These are phyloP conservation scores for Globisporangium radiosum DNA, from an alignment of 352 stramenopile species.

Conservation along the genomic window DNA sequence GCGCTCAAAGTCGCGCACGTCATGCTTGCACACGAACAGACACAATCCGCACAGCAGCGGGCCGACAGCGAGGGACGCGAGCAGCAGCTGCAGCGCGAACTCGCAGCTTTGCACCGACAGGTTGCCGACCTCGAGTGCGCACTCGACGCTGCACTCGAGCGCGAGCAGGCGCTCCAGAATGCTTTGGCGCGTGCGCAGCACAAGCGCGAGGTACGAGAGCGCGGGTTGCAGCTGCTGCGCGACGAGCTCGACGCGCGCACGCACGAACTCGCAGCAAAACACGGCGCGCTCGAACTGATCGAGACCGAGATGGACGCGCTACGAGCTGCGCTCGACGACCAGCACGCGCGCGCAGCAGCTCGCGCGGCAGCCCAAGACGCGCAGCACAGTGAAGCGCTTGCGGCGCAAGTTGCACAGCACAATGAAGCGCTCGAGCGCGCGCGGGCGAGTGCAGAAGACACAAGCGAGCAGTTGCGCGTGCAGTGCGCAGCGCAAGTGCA, in stretches of 20 bases:
- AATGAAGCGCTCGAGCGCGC: slow-evolving; percentile 33
- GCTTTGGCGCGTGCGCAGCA: slow-evolving; percentile 21
- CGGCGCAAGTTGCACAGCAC: slow-evolving; percentile 42
- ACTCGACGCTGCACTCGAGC: slow-evolving; percentile 51
- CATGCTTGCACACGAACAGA: slow-evolving; percentile 57
- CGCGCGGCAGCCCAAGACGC: slow-evolving; percentile 42
- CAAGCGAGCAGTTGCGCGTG: slow-evolving; percentile 22
- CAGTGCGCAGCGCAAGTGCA: slow-evolving; percentile 24
- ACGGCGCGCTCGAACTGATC: slow-evolving; percentile 51
- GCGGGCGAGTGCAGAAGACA: slow-evolving; percentile 25
- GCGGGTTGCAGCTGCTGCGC: slow-evolving; percentile 4
- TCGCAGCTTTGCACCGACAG: slow-evolving; percentile 36
- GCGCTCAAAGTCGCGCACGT: slow-evolving; percentile 66
- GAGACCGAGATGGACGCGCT: slow-evolving; percentile 68
- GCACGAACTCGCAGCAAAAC: slow-evolving; percentile 40
- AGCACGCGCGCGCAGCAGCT: slow-evolving; percentile 50
- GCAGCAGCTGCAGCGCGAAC: slow-evolving; percentile 41
- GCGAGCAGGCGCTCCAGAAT: slow-evolving; percentile 23
- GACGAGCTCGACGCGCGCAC: slow-evolving; percentile 19
- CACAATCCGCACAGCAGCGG: slow-evolving; percentile 43
- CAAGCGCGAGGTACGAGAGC: slow-evolving; percentile 20
- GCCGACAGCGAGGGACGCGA: slow-evolving; percentile 24
- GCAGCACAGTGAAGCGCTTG: slow-evolving; percentile 35
- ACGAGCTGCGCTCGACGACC: slow-evolving; percentile 39
- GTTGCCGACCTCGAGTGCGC: slow-evolving; percentile 57